phyloP scores from a whole-genome alignment of 169 alveolate species.

The Babesia divergens region DNA sequence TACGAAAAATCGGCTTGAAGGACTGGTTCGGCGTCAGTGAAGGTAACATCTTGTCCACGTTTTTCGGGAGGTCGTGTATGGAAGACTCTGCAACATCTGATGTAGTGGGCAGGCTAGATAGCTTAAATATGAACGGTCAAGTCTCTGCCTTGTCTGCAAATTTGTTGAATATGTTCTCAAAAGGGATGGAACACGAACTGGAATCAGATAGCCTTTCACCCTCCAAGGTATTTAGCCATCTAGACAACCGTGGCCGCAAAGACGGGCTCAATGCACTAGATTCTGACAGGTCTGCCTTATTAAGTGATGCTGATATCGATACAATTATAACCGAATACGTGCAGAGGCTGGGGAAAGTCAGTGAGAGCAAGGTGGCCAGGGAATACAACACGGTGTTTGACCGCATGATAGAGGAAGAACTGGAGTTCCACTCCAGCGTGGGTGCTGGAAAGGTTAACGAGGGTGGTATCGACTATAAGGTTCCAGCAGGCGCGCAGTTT shows the following conservation, averaged over 20 bases:
- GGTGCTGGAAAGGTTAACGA: constrained; percentile 12
- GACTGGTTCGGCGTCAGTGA: constrained; percentile 51
- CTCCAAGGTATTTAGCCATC: background rate
- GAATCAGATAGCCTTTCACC: constrained; percentile 21
- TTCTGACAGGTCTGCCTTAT: background rate
- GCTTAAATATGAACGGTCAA: no score
- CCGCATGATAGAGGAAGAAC: constrained; percentile 25
- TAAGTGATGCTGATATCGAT: background rate
- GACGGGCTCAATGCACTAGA: background rate
- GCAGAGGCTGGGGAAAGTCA: background rate
- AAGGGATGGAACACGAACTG: constrained; percentile 8
- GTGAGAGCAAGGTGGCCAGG: background rate
- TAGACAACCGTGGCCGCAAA: background rate
- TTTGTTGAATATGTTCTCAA: background rate
- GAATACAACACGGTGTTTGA: constrained; percentile 29
- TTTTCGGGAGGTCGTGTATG: background rate
- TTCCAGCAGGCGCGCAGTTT: constrained; percentile 57
- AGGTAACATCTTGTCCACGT: background rate
- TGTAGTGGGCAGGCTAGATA: background rate
- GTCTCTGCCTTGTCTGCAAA: no score
- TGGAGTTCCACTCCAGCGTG: constrained; percentile 20
- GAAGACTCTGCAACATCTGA: background rate
- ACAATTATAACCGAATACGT: background rate
- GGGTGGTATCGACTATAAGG: constrained; percentile 36
- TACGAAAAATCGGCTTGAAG: constrained; percentile 19